Evolutionary conservation across 2,329 filamentous ascomycete genomes (phyloP).

Genomic region (Byssothecium circinans): DNA sequence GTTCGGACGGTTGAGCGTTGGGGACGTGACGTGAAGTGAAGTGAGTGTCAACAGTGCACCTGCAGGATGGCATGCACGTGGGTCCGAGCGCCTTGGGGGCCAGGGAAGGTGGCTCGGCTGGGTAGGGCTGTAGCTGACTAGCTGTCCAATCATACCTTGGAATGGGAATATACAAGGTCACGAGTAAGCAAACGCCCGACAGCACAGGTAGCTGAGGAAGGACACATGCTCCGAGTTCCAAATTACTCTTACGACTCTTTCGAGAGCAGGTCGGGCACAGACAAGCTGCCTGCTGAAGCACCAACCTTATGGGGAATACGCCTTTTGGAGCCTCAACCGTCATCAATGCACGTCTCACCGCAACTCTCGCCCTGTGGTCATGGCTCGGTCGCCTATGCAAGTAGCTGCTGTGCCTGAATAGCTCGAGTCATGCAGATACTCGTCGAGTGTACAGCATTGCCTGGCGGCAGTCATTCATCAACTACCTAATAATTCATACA

Average conservation of each 20-base stretch:
- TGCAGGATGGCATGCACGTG: background rate
- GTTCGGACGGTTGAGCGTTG: too few species aligned
- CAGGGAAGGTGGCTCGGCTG: background rate
- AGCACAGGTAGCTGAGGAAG: background rate
- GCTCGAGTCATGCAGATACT: background rate
- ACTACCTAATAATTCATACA: constrained; percentile 43
- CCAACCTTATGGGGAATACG: too few species aligned
- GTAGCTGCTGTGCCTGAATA: background rate
- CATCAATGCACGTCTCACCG: constrained; percentile 15
- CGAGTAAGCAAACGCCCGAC: background rate
- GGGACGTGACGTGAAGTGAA: too few species aligned
- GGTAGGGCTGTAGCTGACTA: background rate
- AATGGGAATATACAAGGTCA: background rate
- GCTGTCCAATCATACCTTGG: too few species aligned
- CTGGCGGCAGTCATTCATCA: constrained; percentile 23
- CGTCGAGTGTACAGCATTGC: background rate
- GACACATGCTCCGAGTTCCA: too few species aligned
- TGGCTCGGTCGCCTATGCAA: background rate
- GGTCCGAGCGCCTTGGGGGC: background rate
- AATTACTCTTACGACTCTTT: too few species aligned
- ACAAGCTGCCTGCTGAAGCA: too few species aligned
- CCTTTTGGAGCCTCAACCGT: background rate
- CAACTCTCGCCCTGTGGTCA: constrained; percentile 8
- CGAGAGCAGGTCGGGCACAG: too few species aligned
- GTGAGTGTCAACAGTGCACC: too few species aligned